Conservation (phyloP, 1,139 yeast species). For the Taphrina wiesneri region DNA sequence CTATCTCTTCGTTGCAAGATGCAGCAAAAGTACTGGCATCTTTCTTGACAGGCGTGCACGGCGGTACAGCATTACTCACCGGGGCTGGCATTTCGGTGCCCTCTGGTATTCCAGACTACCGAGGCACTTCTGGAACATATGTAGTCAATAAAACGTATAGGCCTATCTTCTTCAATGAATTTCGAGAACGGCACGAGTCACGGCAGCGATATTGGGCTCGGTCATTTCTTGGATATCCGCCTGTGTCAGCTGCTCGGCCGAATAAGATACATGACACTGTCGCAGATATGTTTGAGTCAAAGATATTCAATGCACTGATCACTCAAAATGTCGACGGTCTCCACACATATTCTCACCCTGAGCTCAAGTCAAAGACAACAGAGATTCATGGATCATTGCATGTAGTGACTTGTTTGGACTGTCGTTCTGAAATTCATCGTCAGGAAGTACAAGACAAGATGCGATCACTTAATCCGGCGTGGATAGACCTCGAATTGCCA, state of each 20-base stretch:
- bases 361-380: conserved; percentile 38
- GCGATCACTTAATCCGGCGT: conserved; percentile 39
- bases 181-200: conserved; percentile 38
- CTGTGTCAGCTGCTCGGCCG: conserved; percentile 39
- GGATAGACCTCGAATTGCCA: conserved; percentile 38
- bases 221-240: conserved; percentile 41
- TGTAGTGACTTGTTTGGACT: conserved; percentile 40
- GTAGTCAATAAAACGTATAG: conserved; percentile 41
- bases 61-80: conserved; percentile 36
- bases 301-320: conserved; percentile 37
- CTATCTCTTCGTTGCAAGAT: conserved; percentile 9
- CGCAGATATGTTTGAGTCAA: conserved; percentile 37
- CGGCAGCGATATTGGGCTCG: conserved; percentile 44
- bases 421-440: conserved; percentile 38
- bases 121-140: conserved; percentile 47
- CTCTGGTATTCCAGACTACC: conserved; percentile 87
- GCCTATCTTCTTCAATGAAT: conserved; percentile 42
- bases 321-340: conserved; percentile 42
- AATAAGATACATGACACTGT: conserved; percentile 39
- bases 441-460: conserved; percentile 38
- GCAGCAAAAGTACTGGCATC: conserved; percentile 20
- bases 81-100: conserved; percentile 92
- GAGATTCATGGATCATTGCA: conserved; percentile 42
- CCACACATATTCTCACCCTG: conserved; percentile 37
- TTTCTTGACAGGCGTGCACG: neutral